A percentile compares a stretch with the other conserved stretches of the same genome.
phyloP scores from a whole-genome alignment of 495 filamentous ascomycete species.

The Bombardia bombarda region DNA sequence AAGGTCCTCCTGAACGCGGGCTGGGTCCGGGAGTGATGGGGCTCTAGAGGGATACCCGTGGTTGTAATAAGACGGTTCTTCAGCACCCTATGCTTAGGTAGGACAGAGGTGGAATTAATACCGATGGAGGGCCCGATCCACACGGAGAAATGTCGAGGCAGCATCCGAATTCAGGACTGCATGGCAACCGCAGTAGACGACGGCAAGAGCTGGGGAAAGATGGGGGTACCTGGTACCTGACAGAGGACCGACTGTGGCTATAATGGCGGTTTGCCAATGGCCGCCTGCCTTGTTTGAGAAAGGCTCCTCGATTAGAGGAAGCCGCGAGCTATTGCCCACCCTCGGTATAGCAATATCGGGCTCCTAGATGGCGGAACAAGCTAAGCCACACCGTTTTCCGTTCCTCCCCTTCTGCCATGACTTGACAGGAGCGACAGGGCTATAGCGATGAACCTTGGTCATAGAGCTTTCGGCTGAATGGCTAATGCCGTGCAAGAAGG shows the following conservation, averaged over 20 bases:
- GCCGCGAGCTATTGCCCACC: slow-evolving; percentile 32
- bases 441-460: slow-evolving; percentile 33
- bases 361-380: slow-evolving; percentile 28
- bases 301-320: slow-evolving; percentile 31
- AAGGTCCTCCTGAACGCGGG: slow-evolving; percentile 21
- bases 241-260: slow-evolving; percentile 22
- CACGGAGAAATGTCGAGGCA: slow-evolving; percentile 41
- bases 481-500: slow-evolving; percentile 44
- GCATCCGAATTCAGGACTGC: slow-evolving; percentile 38
- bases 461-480: slow-evolving; percentile 46
- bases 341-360: slow-evolving; percentile 30
- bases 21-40: slow-evolving; percentile 36
- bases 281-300: slow-evolving; percentile 17
- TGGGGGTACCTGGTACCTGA: slow-evolving; percentile 33
- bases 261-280: slow-evolving; percentile 22
- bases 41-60: slow-evolving; percentile 30
- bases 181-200: slow-evolving; percentile 26
- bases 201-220: slow-evolving; percentile 6
- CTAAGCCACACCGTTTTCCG: slow-evolving; percentile 41
- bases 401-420: slow-evolving; percentile 11
- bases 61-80: slow-evolving; percentile 35
- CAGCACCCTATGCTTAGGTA: slow-evolving; percentile 37
- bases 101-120: slow-evolving; percentile 44
- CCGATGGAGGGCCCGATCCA: slow-evolving; percentile 36
- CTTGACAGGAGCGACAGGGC: slow-evolving; percentile 25